phyloP scores from a whole-genome alignment of 306 rosid genomes.

The Nissolia schottii region DNA sequence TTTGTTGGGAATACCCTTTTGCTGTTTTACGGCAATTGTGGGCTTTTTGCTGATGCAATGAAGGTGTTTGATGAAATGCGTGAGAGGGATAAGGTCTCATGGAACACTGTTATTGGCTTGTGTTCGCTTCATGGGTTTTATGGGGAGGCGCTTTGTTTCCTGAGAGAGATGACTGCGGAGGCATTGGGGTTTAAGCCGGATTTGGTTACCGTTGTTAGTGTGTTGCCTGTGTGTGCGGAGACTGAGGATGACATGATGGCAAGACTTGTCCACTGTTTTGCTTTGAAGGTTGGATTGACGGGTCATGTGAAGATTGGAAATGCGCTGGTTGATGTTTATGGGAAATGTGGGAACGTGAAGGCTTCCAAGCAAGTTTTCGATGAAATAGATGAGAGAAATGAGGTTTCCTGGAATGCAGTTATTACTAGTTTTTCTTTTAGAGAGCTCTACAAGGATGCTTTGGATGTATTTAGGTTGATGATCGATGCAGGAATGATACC shows the following conservation, averaged over 20 bases:
- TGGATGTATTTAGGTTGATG: constrained; percentile 57
- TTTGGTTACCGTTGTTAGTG: constrained; percentile 55
- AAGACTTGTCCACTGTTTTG: constrained; percentile 58
- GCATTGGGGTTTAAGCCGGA: constrained; percentile 39
- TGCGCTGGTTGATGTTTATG: constrained; percentile 73
- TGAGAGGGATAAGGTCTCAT: constrained; percentile 70
- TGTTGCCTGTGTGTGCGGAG: constrained; percentile 62
- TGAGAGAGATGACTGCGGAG: constrained; percentile 41
- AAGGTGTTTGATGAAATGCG: constrained; percentile 72
- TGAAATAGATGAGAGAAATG: constrained; percentile 62
- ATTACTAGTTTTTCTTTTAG: constrained; percentile 64
- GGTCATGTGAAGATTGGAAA: constrained; percentile 50
- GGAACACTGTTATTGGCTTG: constrained; percentile 70
- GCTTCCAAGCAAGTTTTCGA: constrained; percentile 59
- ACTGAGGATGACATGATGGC: constrained; percentile 48
- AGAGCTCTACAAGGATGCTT: constrained; percentile 42
- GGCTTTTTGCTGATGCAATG: constrained; percentile 34
- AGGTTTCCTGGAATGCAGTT: constrained; percentile 83
- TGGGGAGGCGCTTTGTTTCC: constrained; percentile 37
- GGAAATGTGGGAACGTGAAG: constrained; percentile 65
- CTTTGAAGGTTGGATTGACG: constrained; percentile 66
- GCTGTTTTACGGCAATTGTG: constrained; percentile 56
- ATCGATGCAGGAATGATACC: constrained; percentile 51
- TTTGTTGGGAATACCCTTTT: constrained; percentile 77
- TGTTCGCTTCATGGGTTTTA: constrained; percentile 48